phyloP scores from a whole-genome alignment of 2,329 filamentous ascomycete species.

The Rutstroemia sp. region DNA sequence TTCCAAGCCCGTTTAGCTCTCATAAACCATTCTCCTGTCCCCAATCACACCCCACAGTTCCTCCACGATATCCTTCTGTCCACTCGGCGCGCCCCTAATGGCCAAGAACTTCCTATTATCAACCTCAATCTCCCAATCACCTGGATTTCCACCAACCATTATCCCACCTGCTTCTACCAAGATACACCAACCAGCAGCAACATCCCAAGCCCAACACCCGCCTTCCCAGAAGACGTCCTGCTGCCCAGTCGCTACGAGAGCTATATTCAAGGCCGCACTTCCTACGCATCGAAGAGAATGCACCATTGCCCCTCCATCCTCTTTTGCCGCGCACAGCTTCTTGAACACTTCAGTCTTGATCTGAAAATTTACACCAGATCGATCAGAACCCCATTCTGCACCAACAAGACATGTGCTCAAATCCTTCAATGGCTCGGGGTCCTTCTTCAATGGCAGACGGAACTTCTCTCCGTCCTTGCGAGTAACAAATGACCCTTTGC shows the following conservation, averaged over 20 bases:
- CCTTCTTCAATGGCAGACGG: slow-evolving; percentile 39
- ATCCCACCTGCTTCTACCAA: slow-evolving; percentile 66
- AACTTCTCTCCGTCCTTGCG: slow-evolving; percentile 32
- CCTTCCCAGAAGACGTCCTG: slow-evolving; percentile 76
- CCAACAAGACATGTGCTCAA: slow-evolving; percentile 59
- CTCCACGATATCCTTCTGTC: slow-evolving; percentile 54
- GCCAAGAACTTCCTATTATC: slow-evolving; percentile 57
- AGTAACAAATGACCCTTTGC: slow-evolving; percentile 54
- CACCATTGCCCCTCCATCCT: slow-evolving; percentile 66
- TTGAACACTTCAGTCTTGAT: slow-evolving; percentile 61
- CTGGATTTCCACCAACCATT: slow-evolving; percentile 67
- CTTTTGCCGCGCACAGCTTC: slow-evolving; percentile 48
- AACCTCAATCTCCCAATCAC: slow-evolving; percentile 57
- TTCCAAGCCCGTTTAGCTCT: slow-evolving; percentile 11
- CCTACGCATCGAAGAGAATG: slow-evolving; percentile 66
- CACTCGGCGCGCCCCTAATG: slow-evolving; percentile 50
- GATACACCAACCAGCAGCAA: slow-evolving; percentile 75
- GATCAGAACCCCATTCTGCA: slow-evolving; percentile 66
- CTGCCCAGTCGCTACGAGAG: slow-evolving; percentile 62
- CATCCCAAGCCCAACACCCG: slow-evolving; percentile 81
- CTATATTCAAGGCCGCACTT: slow-evolving; percentile 68
- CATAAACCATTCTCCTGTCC: slow-evolving; percentile 44
- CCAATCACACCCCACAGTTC: slow-evolving; percentile 58
- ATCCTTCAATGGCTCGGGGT: slow-evolving; percentile 48
- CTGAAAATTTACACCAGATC: slow-evolving; percentile 63